Conservation (phyloP, 331 rosid genomes). For the Quercus phellos region DNA sequence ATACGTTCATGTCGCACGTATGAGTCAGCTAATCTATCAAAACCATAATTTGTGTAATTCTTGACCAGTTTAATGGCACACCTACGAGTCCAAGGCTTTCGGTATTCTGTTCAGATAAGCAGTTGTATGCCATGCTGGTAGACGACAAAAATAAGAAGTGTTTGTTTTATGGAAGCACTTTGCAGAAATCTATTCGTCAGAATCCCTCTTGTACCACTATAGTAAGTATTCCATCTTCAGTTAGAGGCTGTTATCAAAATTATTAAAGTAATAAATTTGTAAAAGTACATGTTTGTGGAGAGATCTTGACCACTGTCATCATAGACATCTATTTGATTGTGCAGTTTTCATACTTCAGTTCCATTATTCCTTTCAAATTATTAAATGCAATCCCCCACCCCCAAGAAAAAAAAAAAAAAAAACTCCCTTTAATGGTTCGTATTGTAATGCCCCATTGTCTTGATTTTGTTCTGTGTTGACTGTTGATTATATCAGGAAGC, state of each 20-base stretch:
- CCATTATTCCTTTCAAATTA: no score
- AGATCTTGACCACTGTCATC: not conserved
- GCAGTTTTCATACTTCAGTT: not conserved
- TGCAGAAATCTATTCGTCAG: conserved; percentile 62
- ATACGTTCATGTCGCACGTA: not conserved
- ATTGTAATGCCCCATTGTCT: not conserved
- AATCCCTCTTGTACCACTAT: conserved; percentile 43
- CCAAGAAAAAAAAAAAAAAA: no score
- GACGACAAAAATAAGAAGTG: conserved; percentile 84
- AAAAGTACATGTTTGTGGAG: not conserved
- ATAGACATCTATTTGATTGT: not conserved
- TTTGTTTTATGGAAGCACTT: conserved; percentile 72
- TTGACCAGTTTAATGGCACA: conserved; percentile 67
- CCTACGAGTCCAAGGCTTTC: conserved; percentile 78
- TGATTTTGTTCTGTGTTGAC: conserved; percentile 1
- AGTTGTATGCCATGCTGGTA: conserved; percentile 83
- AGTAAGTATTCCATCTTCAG: conserved; percentile 40
- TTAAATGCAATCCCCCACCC: no score
- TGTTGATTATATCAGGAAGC: conserved; percentile 50
- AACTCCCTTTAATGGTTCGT: not conserved
- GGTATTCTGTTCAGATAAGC: conserved; percentile 82
- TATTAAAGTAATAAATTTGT: not conserved
- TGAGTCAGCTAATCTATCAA: not conserved
- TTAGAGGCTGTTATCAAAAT: not conserved
- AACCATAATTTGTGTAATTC: conserved; percentile 3